Base-by-base conservation (phyloP, 495 filamentous ascomycete genomes). In the Daldinia childiae region DNA sequence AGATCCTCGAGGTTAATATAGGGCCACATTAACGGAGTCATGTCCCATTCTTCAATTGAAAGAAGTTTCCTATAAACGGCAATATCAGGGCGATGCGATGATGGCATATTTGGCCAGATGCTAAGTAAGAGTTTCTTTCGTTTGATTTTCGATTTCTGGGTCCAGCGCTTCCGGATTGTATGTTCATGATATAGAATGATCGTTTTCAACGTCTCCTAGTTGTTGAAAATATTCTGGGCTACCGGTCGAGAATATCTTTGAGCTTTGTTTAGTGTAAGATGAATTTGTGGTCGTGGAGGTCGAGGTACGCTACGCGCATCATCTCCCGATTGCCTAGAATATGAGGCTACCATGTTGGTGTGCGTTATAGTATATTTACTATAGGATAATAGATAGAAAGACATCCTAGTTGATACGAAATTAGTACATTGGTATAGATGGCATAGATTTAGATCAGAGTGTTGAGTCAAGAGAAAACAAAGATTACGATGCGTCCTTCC, bases 1-100 rank as follows among this genome's bases (percentile, higher is more conserved):
- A 87, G 71, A 65, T 87, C 84, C 60, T 87, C 84, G 17, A 81
- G 77, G 54, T 87, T 88, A 51, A 87, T 79, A 56, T 78, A 74
- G 0, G 85, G 86, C 75, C 79, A 83, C 62, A 80, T 48, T 8
- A 68, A 65, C 3, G 50, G 24, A 27, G 3, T 5, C 1, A 19
- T 15, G 30, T 62, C 48, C 24, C 2, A 30, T 38, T 43, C 5
- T 60, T 29, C 71, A 74, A 30, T 21, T 24, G 43, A 19, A 24
- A 48, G 3, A 21, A 21, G 43, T 12, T 24, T 5, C 17, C 43
- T 48, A 21, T 24, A 48, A 48, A 39, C 24, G 60, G 36, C 17
- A 26, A 71, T 0, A 39, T 76, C 45, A n/a, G 71, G 65, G 69
- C 67, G 58, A 57, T 69, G 70, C 14, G 24, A 51, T 45, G 11